Conservation (phyloP, 2,329 filamentous ascomycete species). For the Ophiocordyceps camponoti-rufipedis region DNA sequence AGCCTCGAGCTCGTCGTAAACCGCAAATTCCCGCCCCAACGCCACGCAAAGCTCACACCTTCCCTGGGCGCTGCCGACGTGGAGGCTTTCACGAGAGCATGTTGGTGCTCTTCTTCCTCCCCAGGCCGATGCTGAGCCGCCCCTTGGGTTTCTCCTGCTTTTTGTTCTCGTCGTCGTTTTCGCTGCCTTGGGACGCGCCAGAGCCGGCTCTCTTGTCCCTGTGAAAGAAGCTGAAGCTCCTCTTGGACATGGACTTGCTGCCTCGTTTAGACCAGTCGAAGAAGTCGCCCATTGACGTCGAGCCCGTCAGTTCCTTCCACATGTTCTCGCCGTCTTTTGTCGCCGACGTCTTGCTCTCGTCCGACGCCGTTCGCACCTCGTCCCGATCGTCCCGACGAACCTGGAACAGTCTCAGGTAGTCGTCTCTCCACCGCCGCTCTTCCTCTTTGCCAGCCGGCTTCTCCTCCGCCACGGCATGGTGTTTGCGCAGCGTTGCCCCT, state of each 20-base stretch:
- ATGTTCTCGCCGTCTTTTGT: constrained; percentile 28
- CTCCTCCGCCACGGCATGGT: constrained; percentile 43
- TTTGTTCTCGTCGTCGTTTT: constrained; percentile 14
- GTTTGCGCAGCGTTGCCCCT: constrained; percentile 36
- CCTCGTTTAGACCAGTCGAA: constrained; percentile 51
- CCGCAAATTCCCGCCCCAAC: neutral
- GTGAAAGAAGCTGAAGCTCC: constrained; percentile 50
- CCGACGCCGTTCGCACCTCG: constrained; percentile 23
- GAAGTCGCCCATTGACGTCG: constrained; percentile 21
- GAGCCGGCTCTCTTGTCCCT: constrained; percentile 25
- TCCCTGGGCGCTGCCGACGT: neutral
- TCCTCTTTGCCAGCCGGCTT: constrained; percentile 24
- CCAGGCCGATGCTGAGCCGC: constrained; percentile 47
- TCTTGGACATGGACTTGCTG: constrained; percentile 64
- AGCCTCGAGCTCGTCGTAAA: neutral
- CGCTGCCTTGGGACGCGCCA: constrained; percentile 7
- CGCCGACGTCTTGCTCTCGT: constrained; percentile 45
- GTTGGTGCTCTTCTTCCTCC: constrained; percentile 46
- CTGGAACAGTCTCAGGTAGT: constrained; percentile 34
- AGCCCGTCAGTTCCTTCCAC: constrained; percentile 18
- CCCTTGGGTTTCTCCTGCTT: constrained; percentile 39
- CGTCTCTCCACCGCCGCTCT: constrained; percentile 24
- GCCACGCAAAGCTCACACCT: neutral
- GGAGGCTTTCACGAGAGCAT: neutral
- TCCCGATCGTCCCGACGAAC: constrained; percentile 19